Evolutionary conservation across 495 filamentous ascomycete species (phyloP).

Genomic region (Penicillium daleae): DNA sequence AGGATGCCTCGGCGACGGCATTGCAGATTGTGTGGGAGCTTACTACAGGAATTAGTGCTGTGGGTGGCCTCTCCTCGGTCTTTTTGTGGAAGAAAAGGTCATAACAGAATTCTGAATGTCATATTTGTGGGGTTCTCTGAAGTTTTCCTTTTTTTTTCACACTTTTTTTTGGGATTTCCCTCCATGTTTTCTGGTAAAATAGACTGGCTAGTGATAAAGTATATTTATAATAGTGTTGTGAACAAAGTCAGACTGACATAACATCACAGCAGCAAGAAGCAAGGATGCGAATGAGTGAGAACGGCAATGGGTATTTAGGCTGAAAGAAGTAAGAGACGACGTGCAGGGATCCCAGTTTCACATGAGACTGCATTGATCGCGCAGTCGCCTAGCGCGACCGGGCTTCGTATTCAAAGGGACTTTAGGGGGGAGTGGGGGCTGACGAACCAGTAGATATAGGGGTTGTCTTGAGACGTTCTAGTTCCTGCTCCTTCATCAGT

Average conservation of each 20-base stretch:
- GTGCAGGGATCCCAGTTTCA: conserved; percentile 6
- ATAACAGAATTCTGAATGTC: conserved; percentile 1
- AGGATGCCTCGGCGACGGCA: conserved; percentile 21
- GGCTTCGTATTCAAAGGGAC: not conserved
- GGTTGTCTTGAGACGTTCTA: conserved; percentile 20
- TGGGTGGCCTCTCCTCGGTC: conserved; percentile 32
- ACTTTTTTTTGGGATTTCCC: too few species aligned
- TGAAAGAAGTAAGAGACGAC: not conserved
- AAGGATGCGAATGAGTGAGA: not conserved
- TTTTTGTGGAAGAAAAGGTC: conserved; percentile 24
- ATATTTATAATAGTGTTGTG: not conserved
- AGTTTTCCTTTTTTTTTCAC: not conserved
- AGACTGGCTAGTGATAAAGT: not conserved
- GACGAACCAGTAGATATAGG: not conserved
- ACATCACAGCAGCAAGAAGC: not conserved
- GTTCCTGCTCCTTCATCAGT: conserved; percentile 46
- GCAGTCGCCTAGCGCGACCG: not conserved
- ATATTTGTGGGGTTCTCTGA: not conserved
- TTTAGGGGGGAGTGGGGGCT: not conserved
- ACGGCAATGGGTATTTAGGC: conserved; percentile 10
- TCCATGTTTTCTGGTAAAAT: not conserved
- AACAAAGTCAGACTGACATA: not conserved
- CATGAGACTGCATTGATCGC: conserved; percentile 7
- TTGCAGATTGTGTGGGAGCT: conserved; percentile 33
- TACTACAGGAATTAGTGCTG: conserved; percentile 24